Evolutionary conservation across 306 rosid genomes (phyloP).

Genomic region (Lithocarpus polystachyus): DNA sequence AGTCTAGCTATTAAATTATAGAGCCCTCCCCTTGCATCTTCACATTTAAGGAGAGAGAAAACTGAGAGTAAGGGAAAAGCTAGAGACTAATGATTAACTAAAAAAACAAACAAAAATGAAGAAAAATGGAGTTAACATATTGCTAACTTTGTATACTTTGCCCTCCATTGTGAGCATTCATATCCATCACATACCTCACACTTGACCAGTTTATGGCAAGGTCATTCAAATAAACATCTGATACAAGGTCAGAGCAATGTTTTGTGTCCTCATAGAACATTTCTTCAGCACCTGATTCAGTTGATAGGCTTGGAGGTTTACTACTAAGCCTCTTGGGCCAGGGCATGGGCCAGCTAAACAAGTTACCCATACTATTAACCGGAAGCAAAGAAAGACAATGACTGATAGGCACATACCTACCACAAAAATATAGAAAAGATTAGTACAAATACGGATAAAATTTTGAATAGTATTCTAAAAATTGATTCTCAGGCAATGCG

Average conservation of each 20-base stretch:
- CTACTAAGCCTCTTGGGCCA: conserved; percentile 85
- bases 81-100: background rate
- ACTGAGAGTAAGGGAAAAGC: background rate
- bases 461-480: background rate
- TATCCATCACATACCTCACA: conserved; percentile 84
- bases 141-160: conserved; percentile 22
- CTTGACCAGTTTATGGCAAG: conserved; percentile 58
- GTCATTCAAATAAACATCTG: conserved; percentile 51
- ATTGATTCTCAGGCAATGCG: background rate
- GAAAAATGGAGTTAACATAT: background rate
- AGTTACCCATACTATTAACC: conserved; percentile 45
- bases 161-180: conserved; percentile 98
- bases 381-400: conserved; percentile 67
- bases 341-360: conserved; percentile 66
- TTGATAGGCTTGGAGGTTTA: conserved; percentile 60
- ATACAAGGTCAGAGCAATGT: conserved; percentile 63
- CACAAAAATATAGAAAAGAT: conserved; percentile 26
- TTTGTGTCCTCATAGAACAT: conserved; percentile 59
- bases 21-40: background rate
- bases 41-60: background rate
- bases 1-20: background rate
- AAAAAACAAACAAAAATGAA: background rate
- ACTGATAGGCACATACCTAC: conserved; percentile 67
- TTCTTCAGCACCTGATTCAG: conserved; percentile 37
- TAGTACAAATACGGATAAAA: conserved; percentile 6